Evolutionary conservation across 2,329 filamentous ascomycete genomes (phyloP).

Genomic region (Talaromyces funiculosus): DNA sequence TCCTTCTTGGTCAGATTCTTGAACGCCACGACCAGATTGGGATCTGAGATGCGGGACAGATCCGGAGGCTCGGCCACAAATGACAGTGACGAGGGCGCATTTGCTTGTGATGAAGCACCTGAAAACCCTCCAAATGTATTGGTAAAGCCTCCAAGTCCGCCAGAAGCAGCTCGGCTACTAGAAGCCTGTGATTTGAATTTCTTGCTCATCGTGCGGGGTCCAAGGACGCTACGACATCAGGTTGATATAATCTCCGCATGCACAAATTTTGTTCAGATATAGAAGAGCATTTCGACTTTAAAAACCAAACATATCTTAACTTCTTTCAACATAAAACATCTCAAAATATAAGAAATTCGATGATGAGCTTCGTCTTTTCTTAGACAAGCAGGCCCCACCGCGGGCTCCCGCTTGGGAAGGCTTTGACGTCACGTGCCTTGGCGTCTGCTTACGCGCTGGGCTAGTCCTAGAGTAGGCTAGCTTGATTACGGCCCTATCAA

Average conservation of each 20-base stretch:
- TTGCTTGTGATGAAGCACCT: constrained; percentile 33
- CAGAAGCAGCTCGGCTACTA: constrained; percentile 54
- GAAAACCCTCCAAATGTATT: constrained; percentile 41
- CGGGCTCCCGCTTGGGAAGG: constrained; percentile 14
- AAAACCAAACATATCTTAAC: background rate
- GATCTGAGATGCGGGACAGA: constrained; percentile 68
- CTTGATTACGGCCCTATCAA: background rate
- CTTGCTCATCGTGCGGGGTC: constrained; percentile 49
- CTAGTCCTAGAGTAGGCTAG: constrained; percentile 7
- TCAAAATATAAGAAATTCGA: background rate
- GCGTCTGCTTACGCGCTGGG: constrained; percentile 19
- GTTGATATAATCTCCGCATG: background rate
- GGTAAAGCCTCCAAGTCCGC: constrained; percentile 39
- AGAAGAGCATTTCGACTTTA: background rate
- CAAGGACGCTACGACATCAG: constrained; percentile 2
- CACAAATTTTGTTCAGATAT: background rate
- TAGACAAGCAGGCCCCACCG: constrained; percentile 3
- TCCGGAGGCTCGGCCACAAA: constrained; percentile 84
- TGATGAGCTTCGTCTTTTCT: background rate
- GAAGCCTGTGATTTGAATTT: constrained; percentile 60
- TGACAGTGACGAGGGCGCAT: constrained; percentile 61
- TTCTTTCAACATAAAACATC: background rate
- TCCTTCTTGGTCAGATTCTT: constrained; percentile 93
- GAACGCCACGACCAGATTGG: constrained; percentile 80
- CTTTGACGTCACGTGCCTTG: constrained; percentile 27